Evolutionary conservation across 495 filamentous ascomycete species (phyloP), one percentile per base, ranked within the genome.

Genomic region (Amphirosellinia nigrospora): DNA sequence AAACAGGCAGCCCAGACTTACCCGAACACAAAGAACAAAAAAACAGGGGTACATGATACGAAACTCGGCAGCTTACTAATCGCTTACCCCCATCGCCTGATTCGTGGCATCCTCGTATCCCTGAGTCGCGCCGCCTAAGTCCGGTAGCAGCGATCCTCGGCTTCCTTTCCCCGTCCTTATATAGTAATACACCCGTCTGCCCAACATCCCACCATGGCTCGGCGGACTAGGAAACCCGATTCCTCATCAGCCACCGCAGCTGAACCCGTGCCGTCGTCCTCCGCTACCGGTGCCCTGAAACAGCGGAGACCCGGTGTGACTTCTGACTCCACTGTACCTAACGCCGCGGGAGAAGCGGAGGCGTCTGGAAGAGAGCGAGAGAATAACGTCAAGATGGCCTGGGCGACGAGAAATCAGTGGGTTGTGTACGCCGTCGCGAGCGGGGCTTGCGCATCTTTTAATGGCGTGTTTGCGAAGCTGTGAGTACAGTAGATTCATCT

Each of bases 381-480:
- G 6, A 32, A 52, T 5, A n/a, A 19, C 36, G 61, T 43, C 56
- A 30, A 15, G 26, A 78, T 78, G 76, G 71, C 79, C 11, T 84
- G 79, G 79, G 52, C 74, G 15, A 46, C 70, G 15, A 75, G 80
- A 67, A 85, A 83, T 23, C 82, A 85, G 63, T 99, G 96, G 96
- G 86, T 98, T 68, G 77, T 93, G 64, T 87, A 94, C 56, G 94
- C 96, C 32, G 73, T 96, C 43, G 89, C 92, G 46, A 96, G 92
- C 78, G 96, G 96, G 43, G 89, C 91, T 10, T 98, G 94, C 79
- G 96, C 96, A 16, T 93, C 94, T 43, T 88, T 96, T 73, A 99
- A 99, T 74, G 95, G 96, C 38, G 91, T 97, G 30, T 99, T 98
- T 82, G 96, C 96, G 0, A 99, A 98, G 79, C 83, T 99, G 93